Evolutionary conservation across 495 filamentous ascomycete genomes (phyloP), one percentile per base, ranked within the genome.

Genomic region (Aspergillus kassunensis): DNA sequence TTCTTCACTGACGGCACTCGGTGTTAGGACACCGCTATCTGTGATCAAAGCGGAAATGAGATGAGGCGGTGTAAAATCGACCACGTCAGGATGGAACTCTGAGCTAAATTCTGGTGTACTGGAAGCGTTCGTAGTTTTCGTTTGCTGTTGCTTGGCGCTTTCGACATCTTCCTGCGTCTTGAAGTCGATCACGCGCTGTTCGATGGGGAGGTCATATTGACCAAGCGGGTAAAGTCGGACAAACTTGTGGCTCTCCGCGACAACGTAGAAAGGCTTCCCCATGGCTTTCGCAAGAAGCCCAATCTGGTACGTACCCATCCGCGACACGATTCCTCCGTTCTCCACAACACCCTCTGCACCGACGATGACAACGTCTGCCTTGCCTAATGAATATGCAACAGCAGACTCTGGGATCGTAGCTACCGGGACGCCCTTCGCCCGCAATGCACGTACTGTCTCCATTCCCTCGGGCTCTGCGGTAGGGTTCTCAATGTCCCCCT

Each of bases 311-410:
- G 93, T 97, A 19, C 93, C 93, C 76, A 97, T 80, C 41, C 91
- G 74, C 34, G 84, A 90, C 54, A 98, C 88, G 49, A 97, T 84
- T 21, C 92, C 91, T 15, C 93, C 93, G 66, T 97, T 95, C 59
- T 95, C 89, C 34, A 93, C 88, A 16, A 97, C 89, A 40, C 88
- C 90, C 58, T 98, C 93, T n/a, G 91, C 89, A 42, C 93, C 93
- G 12, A 95, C 88, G 42, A 98, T 84, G 0, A 92, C 85, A 58
- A 91, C 79, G 60, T 87, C 80, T 9, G 90, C 79, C 66, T 86
- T 87, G n/a, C 78, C 80, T 52, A 97, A 82, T n/a, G 87, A 79
- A 59, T 93, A 91, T 9, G 88, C 90, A 3, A 93, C 86, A 0
- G 90, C 90, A 18, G 83, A 82, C 52, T 88, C 84, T 6, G 83